These are phyloP conservation scores for Naematelia aurantialba DNA, from an alignment of 768 basidiomycete genomes.

Conservation along the genomic window DNA sequence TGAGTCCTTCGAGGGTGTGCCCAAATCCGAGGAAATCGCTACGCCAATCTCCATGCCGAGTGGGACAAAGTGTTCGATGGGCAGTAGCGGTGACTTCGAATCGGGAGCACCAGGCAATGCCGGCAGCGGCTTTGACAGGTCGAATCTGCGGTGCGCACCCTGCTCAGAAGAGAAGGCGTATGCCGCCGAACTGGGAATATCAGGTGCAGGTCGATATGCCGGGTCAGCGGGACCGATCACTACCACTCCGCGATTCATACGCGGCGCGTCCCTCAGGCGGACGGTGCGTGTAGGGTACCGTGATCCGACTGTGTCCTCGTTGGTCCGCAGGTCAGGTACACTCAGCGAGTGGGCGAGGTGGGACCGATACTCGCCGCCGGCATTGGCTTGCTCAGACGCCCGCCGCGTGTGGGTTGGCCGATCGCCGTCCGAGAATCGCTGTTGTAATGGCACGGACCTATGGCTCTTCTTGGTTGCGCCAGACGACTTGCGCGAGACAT, in stretches of 20 bases:
- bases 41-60: slow-evolving; percentile 25
- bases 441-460: neutral
- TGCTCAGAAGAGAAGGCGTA: neutral
- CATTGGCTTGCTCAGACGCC: neutral
- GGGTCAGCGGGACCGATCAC: slow-evolving; percentile 8
- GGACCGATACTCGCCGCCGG: neutral
- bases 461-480: neutral
- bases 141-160: slow-evolving; percentile 1
- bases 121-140: slow-evolving; percentile 26
- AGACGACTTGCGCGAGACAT: neutral
- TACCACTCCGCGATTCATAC: slow-evolving; percentile 9
- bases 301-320: neutral
- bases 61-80: slow-evolving; percentile 3
- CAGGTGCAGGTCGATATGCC: neutral
- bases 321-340: neutral
- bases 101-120: slow-evolving; percentile 9
- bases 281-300: neutral
- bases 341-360: neutral
- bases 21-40: slow-evolving; percentile 25
- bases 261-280: neutral
- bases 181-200: neutral
- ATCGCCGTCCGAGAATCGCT: neutral
- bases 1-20: neutral
- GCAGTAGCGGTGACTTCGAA: slow-evolving; percentile 1
- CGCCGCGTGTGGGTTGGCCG: too few relatives aligned